Base-by-base conservation (phyloP, 805 yeast genomes). In the Suhomyces kilbournensis region DNA sequence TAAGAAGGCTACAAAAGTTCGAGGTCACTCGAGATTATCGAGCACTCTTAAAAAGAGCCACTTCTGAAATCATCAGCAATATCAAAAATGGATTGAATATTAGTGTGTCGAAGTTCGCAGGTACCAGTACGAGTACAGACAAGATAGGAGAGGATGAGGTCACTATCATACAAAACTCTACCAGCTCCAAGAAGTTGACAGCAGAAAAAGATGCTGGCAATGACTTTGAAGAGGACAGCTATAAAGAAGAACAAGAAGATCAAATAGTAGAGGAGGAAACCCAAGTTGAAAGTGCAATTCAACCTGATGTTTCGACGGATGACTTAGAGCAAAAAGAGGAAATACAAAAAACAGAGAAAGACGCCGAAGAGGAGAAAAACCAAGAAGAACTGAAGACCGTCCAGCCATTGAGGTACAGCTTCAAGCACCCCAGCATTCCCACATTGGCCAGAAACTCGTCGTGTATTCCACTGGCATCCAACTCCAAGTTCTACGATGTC, bases 21-120 rank as follows among this genome's bases (percentile, higher is more conserved):
- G 76, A 70, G 48, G 76, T 74, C n/a, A 67, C 74, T n/a, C 66
- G 67, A 46, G 67, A 68, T 15, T 77, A 75, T 60, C 67, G 83
- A 32, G 69, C 66, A 9, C 59, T 72, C 38, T 66, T 75, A 48
- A 68, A 64, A 53, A 56, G 69, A 58, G 71, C 69, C 12, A 70
- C 77, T 10, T 52, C 57, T 44, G 74, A 68, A 49, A 64, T 72
- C 19, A 60, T 72, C 39, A 60, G 62, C 43, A 66, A 60, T 49
- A 60, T 62, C n/a, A 65, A 60, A 49, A 60, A 64, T 44, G 63
- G 65, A 10, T 48, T 57, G 9, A 57, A 46, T 10, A 26, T 55
- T 28, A 55, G 53, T 48, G 39, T 53, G 1, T 38, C 49, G 7
- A 58, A 59, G 4, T 62, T 63, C 49, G 56, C 56, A 26, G 67